Base-by-base conservation (phyloP, 179 eudicot genomes). In the Silene noctiflora region DNA sequence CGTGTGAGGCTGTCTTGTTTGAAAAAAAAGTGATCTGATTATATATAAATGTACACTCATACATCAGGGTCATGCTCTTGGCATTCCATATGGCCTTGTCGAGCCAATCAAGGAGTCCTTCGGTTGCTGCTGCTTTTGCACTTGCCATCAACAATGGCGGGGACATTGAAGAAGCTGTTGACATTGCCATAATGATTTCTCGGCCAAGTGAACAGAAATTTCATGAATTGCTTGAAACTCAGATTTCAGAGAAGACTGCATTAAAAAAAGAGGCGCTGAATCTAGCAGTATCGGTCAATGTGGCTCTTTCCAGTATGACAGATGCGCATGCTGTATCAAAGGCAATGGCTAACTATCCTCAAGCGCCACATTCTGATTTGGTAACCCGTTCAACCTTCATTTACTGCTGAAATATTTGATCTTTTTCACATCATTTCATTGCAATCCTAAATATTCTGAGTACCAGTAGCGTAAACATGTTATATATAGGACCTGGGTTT, bases 121-220 rank as follows among this genome's bases (percentile, higher is more conserved):
- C 82, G 71, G 97, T 87, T 68, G 78, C 87, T 31, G 96, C 96
- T 68, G 88, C 95, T 71, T 92, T 91, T 82, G 69, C 90, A 82
- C 93, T 94, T 73, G 87, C 93, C 25, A 83, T 94, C 66, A 83
- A 94, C 81, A 94, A 89, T 72, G 96, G 98, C 21, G 98, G 98
- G 70, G 88, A 91, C 76, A 75, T 89, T 72, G 75, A 46, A 6
- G 97, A 94, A 86, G 96, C 97, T 53, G 75, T 88, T 39, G 76
- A 78, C 56, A 89, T 94, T 75, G 86, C 93, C 6, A 81, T 71
- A 65, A 71, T 63, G 29, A 91, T 91, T 59, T 82, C 87, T 58
- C 82, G 67, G 68, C 84, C 83, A n/a, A 86, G 85, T 55, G 86
- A 85, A n/a, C 72, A 19, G 22, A 86, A 79, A 78, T 92, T 89